Base-by-base conservation (phyloP, 2,329 filamentous ascomycete species). In the Fusarium compactum region DNA sequence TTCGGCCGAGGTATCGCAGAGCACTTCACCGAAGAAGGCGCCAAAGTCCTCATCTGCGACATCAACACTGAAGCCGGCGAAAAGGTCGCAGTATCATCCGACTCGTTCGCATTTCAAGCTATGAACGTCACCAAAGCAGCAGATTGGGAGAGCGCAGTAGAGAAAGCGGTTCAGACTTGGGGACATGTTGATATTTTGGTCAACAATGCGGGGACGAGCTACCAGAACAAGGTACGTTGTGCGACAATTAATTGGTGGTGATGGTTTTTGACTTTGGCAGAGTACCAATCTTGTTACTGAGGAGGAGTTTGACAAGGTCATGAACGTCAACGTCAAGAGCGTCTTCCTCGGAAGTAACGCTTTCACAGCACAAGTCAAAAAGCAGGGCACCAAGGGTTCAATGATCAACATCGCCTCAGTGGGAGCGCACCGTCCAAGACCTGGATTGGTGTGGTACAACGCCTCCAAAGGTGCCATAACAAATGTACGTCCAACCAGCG, bases 401-500 rank as follows among this genome's bases (percentile, higher is more conserved):
- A 50, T 69, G 55, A 70, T 62, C 43, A 71, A 71, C 25, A 66
- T 71, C 9, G 46, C 62, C 34, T 54, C 50, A 5, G 62, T 67
- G 3, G 62, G 53, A 1, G 62, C 57, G 0, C 50, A 62, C 6
- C 29, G 91, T 27, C 90, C 90, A 0, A 82, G 90, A 25, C 87
- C 88, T 0, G 86, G 89, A 0, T 74, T 92, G 47, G 89, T 90
- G 3, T 92, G 90, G 90, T 92, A 92, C 74, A 92, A 91, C 74
- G 88, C 90, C 2, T 88, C 86, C 45, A 92, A 92, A 76, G 89
- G 87, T 1, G 90, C 90, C 1, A 86, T 91, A 14, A 85, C 86
- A 71, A 91, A 86, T 51, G 88, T 66, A 45, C 56, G 46, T 46
- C 8, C 16, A 3, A 6, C 0, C 16, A 11, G 2, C 5, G 32